Conservation (phyloP, 345 rosid genomes). For the Euphorbia pulcherrima region DNA sequence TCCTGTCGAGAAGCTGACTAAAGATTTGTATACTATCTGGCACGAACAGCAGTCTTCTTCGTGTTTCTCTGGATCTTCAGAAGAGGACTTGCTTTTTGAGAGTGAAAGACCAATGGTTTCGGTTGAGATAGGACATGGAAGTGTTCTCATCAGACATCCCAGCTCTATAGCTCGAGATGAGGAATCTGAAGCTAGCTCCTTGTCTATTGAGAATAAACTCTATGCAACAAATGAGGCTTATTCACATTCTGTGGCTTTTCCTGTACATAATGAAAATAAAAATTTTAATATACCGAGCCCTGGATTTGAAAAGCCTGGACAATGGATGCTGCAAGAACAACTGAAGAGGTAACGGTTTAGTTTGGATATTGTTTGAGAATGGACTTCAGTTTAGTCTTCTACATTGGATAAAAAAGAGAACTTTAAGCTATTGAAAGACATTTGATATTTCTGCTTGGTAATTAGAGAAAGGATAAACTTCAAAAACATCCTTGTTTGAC, state of each 20-base stretch:
- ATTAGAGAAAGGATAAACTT: no score
- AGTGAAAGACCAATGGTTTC: constrained; percentile 90
- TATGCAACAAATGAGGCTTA: constrained; percentile 51
- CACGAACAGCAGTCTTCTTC: constrained; percentile 96
- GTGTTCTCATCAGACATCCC: constrained; percentile 80
- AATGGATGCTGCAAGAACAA: constrained; percentile 53
- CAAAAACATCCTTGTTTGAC: no score
- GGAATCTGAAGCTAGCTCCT: constrained; percentile 96
- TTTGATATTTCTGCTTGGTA: no score
- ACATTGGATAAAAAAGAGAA: no score
- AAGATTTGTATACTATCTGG: constrained; percentile 72
- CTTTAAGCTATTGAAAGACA: no score
- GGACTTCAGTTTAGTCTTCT: no score
- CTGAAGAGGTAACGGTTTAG: constrained; percentile 68
- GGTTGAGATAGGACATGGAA: constrained; percentile 96
- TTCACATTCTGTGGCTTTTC: constrained; percentile 43
- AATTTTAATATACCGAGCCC: constrained; percentile 28
- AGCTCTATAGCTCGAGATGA: constrained; percentile 81
- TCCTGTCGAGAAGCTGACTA: constrained; percentile 87
- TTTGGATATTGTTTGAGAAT: no score
- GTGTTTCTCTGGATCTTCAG: constrained; percentile 78
- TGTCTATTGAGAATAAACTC: constrained; percentile 72
- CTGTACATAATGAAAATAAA: constrained; percentile 40
- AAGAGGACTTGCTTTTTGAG: constrained; percentile 89
- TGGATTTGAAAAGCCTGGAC: constrained; percentile 34